Evolutionary conservation across 768 basidiomycete genomes (phyloP), one percentile per base, ranked within the genome.

Genomic region (Termitomyces titanicus): DNA sequence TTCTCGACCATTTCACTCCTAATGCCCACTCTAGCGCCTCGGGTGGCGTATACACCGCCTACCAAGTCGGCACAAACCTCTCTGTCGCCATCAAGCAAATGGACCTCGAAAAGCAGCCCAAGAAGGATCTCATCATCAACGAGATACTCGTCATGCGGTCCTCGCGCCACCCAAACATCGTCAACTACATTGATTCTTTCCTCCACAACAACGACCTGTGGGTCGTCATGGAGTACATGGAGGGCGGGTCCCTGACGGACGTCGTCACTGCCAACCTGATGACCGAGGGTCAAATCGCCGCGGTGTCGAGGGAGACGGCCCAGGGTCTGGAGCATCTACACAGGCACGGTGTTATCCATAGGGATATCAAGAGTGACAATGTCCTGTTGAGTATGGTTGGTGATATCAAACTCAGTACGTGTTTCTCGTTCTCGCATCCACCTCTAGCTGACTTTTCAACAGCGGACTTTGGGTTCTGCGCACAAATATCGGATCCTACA

Each of bases 181-280:
- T 99, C 76, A 98, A 99, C 70, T 99, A 94, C 74, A 98, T 98
- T 66, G 97, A 99, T 69, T 96, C 94, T 2, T 99, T 98, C 82
- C 73, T 98, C 39, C 84, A 96, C 78, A 94, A 92, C 79, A 97
- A 96, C 69, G 97, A 98, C 66, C 79, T 99, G 3, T 98, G 97
- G 97, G 94, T 99, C 37, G 94, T 98, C 54, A 98, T 99, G 97
- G 97, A 98, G 74, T 98, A 95, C 72, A 98, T 98, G 96, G 95
- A 98, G 73, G 95, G 95, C 38, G 92, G 93, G 33, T 88, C 85
- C 29, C 75, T 98, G 42, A 99, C 96, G 5, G 96, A 98, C 67
- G 94, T 98, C 58, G 94, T 94, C 63, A 94, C 92, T 17, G 91
- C 88, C 48, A 94, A 95, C 70, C 73, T 97, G 65, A 98, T 99